Conservation (phyloP, 768 basidiomycete species). For the Pisolithus microcarpus region DNA sequence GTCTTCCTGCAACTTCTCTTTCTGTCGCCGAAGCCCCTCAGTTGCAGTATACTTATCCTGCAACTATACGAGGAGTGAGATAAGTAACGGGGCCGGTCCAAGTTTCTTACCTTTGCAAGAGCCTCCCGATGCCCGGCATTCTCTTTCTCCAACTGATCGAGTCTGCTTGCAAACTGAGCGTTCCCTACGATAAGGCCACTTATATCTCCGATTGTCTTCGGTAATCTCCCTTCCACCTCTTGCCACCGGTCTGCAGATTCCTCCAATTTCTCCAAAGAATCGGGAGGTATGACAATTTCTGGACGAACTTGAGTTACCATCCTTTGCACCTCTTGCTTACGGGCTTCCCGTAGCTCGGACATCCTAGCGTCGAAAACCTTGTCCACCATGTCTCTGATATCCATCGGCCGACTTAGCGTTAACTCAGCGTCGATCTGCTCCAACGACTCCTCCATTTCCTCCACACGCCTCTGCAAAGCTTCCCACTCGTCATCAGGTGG, state of each 20-base stretch:
- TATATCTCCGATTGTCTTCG: conserved; percentile 19
- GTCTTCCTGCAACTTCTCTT: conserved; percentile 12
- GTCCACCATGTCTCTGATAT: conserved; percentile 15
- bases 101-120: conserved; percentile 14
- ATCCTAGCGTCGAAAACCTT: conserved; percentile 14
- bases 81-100: not conserved
- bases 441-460: conserved; percentile 21
- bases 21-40: conserved; percentile 8
- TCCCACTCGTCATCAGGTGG: conserved; percentile 2
- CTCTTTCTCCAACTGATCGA: conserved; percentile 18
- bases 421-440: conserved; percentile 26
- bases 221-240: conserved; percentile 19
- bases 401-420: conserved; percentile 17
- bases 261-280: conserved; percentile 14
- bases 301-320: conserved; percentile 9
- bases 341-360: conserved; percentile 14
- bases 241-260: conserved; percentile 8
- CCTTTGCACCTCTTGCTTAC: conserved; percentile 15
- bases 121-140: conserved; percentile 9
- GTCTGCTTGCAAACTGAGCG: conserved; percentile 12
- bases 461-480: conserved; percentile 13
- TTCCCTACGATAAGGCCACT: conserved; percentile 20
- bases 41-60: conserved; percentile 11
- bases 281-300: conserved; percentile 16
- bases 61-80: conserved; percentile 10